Evolutionary conservation across 371 early-diverging fungal genomes (phyloP), one percentile per base, ranked within the genome.

Genomic region (Apophysomyces trapeziformis): DNA sequence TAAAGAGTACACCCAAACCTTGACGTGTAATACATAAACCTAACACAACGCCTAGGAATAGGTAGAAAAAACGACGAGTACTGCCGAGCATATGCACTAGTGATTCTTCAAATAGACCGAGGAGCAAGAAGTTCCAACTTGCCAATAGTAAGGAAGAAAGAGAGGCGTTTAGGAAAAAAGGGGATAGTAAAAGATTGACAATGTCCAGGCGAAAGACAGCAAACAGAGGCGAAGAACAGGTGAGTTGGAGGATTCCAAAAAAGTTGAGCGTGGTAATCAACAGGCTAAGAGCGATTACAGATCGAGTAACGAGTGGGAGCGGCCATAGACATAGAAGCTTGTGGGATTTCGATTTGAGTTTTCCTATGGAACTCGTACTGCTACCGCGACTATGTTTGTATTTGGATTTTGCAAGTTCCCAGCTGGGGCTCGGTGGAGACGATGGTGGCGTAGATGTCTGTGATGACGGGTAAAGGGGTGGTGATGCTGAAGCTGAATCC

Each of bases 1-100:
- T 82, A 63, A 84, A 84, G 21, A 80, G 7, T 60, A 76, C 74
- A 32, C 85, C 85, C 11, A 76, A 38, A 2, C 67, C 57, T 63
- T 78, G 76, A 16, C 82, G 69, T n/a, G 77, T 14, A 4, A 63
- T 63, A 57, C 65, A 63, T 56, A 68, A 65, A 38, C 65, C 60
- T 54, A 60, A n/a, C 7, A 67, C 62, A 56, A 73, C 66, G 37
- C 62, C 59, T 5, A 65, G 38, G 4, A 78, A 69, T 5, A 72
- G 56, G 13, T 68, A 63, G 11, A 75, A 58, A 58, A 75, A 69
- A 44, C 64, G 59, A 39, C 36, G 18, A 3, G 73, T 70, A 44
- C 73, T 75, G 43, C 73, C 76, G 54, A 75, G 57, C 63, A 67
- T 70, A 58, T 75, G 77, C 37, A 67, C 65, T 37, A 72, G 41